These are phyloP conservation scores for Paecilomyces sp. DNA, from an alignment of 2,329 filamentous ascomycete species.

Conservation along the genomic window DNA sequence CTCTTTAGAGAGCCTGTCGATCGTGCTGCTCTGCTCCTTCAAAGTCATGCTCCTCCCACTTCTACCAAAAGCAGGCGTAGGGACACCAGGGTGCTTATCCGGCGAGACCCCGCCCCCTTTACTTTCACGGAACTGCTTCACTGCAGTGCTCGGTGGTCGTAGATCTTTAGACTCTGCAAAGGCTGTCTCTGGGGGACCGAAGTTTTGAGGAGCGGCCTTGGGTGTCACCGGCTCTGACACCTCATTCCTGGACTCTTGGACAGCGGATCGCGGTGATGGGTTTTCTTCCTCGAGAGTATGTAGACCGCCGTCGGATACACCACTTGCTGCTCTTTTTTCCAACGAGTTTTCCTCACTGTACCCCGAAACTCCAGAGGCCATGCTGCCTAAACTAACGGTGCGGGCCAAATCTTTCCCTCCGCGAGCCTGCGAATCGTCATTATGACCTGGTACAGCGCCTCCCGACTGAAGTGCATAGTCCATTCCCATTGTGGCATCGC, in stretches of 20 bases:
- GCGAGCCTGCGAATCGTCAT: slow-evolving; percentile 7
- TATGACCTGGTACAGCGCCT: slow-evolving; percentile 55
- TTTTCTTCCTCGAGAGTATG: slow-evolving; percentile 56
- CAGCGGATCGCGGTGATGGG: slow-evolving; percentile 29
- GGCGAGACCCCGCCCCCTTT: slow-evolving; percentile 50
- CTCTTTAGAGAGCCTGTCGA: slow-evolving; percentile 92
- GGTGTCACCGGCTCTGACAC: slow-evolving; percentile 61
- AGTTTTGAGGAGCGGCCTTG: slow-evolving; percentile 48
- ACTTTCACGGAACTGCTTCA: slow-evolving; percentile 75
- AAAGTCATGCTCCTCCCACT: slow-evolving; percentile 71
- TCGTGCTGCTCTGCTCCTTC: slow-evolving; percentile 96
- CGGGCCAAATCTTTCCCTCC: slow-evolving; percentile 53
- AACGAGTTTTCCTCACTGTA: slow-evolving; percentile 43
- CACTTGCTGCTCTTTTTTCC: slow-evolving; percentile 34
- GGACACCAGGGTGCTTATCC: slow-evolving; percentile 50
- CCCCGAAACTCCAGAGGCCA: slow-evolving; percentile 65
- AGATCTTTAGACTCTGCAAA: slow-evolving; percentile 84
- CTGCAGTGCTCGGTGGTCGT: slow-evolving; percentile 81
- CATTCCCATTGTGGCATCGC: slow-evolving; percentile 65
- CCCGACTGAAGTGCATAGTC: slow-evolving; percentile 81
- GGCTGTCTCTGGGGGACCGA: slow-evolving; percentile 69
- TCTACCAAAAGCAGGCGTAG: slow-evolving; percentile 44
- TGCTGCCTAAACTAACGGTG: slow-evolving; percentile 80
- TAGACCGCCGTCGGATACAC: slow-evolving; percentile 40
- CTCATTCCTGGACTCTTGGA: slow-evolving; percentile 25